Evolutionary conservation across 345 rosid species (phyloP), one percentile per base, ranked within the genome.

Genomic region (Boechera divaricarpa): DNA sequence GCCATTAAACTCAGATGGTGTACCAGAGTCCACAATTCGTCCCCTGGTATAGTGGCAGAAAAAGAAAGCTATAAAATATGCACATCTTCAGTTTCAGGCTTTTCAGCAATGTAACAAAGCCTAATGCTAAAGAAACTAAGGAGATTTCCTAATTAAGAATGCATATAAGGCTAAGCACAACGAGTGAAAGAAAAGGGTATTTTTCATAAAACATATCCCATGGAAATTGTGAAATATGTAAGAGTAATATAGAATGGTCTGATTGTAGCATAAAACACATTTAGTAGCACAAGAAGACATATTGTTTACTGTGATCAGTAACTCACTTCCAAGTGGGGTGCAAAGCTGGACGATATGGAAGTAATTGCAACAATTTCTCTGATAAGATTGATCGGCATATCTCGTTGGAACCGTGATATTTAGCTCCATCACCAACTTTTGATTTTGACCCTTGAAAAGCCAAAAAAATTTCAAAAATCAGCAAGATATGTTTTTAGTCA

Each of bases 281-380:
- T n/a, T 41, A 6, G 32, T 6, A 49, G n/a, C 16, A 52, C 57
- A 56, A 58, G 18, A 72, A 67, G 57, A 74, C 9, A 70, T 41
- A 61, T 45, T 18, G 54, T 54, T 51, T 24, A 41, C 18, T 44
- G 56, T 5, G 29, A 56, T 45, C 32, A 21, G 68, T 61, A 53
- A 59, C 89, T 53, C 57, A 90, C 91, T 16, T 86, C 92, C 92
- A 90, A 70, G 76, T 84, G 61, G 82, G 56, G 39, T 32, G 3
- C 32, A 64, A 38, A 75, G 90, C 78, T 69, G 96, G 96, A 44
- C 84, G 76, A 81, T 81, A 70, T 63, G 74, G 82, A 77, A 51
- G 75, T 62, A 75, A 77, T 5, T 65, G 66, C 53, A 60, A 7
- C 61, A 72, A 57, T 36, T 71, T 81, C 63, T 78, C 73, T 60